Conservation (phyloP, 345 rosid genomes). For the Passiflora organensis region DNA sequence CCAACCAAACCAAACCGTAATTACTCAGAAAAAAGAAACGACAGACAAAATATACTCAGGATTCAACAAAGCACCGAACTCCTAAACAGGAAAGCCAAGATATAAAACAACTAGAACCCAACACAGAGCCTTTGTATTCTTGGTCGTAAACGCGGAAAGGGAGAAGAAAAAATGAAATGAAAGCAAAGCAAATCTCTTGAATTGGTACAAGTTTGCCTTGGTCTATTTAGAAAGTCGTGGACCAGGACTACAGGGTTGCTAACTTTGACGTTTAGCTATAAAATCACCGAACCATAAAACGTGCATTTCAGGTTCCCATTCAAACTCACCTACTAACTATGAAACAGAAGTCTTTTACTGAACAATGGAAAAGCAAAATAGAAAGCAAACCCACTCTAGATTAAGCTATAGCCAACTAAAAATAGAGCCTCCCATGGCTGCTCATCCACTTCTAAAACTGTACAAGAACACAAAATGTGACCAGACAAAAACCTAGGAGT, state of each 20-base stretch:
- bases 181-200: neutral
- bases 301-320: constrained; percentile 13
- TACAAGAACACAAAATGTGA: neutral
- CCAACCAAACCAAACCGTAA: neutral
- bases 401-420: neutral
- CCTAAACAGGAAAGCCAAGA: neutral
- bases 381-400: constrained; percentile 9
- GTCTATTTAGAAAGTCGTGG: constrained; percentile 1
- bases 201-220: neutral
- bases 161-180: neutral
- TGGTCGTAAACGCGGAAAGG: constrained; percentile 5
- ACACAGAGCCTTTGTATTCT: neutral
- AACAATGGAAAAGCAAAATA: neutral
- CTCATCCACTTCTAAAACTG: neutral
- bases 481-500: constrained; percentile 1
- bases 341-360: neutral
- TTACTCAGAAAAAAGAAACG: neutral
- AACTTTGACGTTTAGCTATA: constrained; percentile 32
- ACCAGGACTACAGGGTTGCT: constrained; percentile 9
- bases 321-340: constrained; percentile 19
- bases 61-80: neutral
- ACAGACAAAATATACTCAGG: neutral
- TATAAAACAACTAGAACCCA: neutral
- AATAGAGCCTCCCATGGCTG: neutral
- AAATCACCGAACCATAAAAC: constrained; percentile 10